Conservation (phyloP, 176 grass and related monocot genomes). For the Tillandsia fasciculata region DNA sequence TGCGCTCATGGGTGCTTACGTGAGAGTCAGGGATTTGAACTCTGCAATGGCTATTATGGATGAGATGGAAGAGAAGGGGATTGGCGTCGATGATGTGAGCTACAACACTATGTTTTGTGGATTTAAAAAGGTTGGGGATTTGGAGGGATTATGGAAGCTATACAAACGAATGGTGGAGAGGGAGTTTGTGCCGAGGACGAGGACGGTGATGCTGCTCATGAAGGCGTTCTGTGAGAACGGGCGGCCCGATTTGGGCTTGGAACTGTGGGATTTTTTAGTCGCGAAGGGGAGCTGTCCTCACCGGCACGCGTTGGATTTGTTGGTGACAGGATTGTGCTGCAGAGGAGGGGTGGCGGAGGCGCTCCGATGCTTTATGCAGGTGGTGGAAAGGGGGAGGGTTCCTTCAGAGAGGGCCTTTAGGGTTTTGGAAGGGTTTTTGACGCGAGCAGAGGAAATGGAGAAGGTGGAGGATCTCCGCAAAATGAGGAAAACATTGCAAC, state of each 20-base stretch:
- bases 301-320: conserved; percentile 64
- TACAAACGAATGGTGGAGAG: conserved; percentile 50
- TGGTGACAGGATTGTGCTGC: conserved; percentile 74
- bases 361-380: conserved; percentile 56
- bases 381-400: conserved; percentile 35
- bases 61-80: conserved; percentile 53
- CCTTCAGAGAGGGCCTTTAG: conserved; percentile 66
- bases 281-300: conserved; percentile 71
- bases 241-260: conserved; percentile 54
- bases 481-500: conserved; percentile 42
- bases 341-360: conserved; percentile 49
- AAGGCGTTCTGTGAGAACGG: conserved; percentile 69
- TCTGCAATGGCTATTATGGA: conserved; percentile 47
- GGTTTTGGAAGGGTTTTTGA: conserved; percentile 64
- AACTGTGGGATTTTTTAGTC: conserved; percentile 67
- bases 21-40: conserved; percentile 47
- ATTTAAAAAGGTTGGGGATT: conserved; percentile 48
- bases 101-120: conserved; percentile 76
- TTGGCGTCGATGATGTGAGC: conserved; percentile 58
- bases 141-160: conserved; percentile 70
- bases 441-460: conserved; percentile 29
- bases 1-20: conserved; percentile 57
- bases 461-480: conserved; percentile 55
- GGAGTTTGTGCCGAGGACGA: conserved; percentile 54
- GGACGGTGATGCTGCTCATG: conserved; percentile 81